Evolutionary conservation across 495 filamentous ascomycete species (phyloP), one percentile per base, ranked within the genome.

Genomic region (Talaromyces liani): DNA sequence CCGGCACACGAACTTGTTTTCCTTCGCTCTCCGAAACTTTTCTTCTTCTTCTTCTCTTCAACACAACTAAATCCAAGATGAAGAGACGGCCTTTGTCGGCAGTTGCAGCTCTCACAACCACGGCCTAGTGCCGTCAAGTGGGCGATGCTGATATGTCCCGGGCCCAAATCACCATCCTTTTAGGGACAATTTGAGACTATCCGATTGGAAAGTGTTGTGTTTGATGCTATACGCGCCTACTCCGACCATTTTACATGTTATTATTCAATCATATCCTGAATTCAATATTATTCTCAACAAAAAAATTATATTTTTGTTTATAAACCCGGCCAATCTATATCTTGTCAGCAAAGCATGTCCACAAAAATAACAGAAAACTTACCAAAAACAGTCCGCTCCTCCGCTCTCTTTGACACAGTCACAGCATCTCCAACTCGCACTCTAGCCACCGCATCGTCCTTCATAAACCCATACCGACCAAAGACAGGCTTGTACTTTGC

Each of bases 401-500:
- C 67, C 61, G 85, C 85, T 65, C 78, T 72, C 70, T 77, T 81
- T 14, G 78, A 80, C 31, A 95, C 86, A 36, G 65, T 66, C 18
- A 92, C 85, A 69, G 86, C 82, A 77, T 93, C 90, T 0, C 91
- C 91, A 39, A 94, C 84, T 4, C 72, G 75, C 39, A 93, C 74
- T 53, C 27, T 63, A 20, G 68, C 66, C 12, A 69, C 72, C 51
- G 71, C 70, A 5, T 65, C 65, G 14, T 58, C 66, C 62, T 36
- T 77, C 72, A 51, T 89, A 69, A 92, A 95, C 4, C 80, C 86
- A 77, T 95, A 96, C 54, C 91, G 78, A 24, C 92, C 92, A 83
- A 93, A 95, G 1, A 94, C 84, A 45, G 92, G 92, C 72, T 82
- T 87, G 72, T 84, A 94, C 71, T 85, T 91, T 2, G 78, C 79